These are phyloP conservation scores for Halenospora varia DNA, from an alignment of 495 filamentous ascomycete genomes.

Conservation along the genomic window DNA sequence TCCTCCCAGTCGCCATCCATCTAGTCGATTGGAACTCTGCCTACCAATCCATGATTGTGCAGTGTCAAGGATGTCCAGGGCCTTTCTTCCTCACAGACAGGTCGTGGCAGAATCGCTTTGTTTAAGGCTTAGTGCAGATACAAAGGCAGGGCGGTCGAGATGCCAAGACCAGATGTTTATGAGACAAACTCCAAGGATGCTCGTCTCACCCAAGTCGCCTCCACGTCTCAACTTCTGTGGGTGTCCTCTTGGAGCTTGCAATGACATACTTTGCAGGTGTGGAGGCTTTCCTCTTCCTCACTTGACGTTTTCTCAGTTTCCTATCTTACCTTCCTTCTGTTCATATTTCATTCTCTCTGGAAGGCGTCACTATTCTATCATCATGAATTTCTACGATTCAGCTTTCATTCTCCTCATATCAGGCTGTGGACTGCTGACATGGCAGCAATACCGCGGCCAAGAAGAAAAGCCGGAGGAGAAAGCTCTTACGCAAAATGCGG, in stretches of 20 bases:
- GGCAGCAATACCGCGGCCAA: conserved; percentile 16
- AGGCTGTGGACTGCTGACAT: conserved; percentile 18
- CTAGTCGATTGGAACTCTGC: neutral
- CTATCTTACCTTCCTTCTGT: neutral
- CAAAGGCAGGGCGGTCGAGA: neutral
- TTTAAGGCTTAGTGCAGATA: too few relatives aligned
- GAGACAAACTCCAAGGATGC: neutral
- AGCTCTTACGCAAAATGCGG: neutral
- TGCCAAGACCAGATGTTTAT: too few relatives aligned
- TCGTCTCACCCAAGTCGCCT: neutral
- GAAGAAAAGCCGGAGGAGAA: conserved; percentile 11
- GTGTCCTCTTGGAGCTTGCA: neutral
- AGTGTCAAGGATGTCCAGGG: neutral
- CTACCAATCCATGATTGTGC: conserved; percentile 20
- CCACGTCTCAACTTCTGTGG: neutral
- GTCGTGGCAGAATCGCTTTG: conserved; percentile 2
- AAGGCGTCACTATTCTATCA: neutral
- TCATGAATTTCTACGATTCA: conserved; percentile 22
- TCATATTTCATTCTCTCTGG: neutral
- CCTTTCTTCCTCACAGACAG: too few relatives aligned
- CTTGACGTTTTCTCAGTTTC: neutral
- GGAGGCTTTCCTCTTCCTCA: neutral
- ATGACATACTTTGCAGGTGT: neutral
- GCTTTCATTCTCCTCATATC: conserved; percentile 17
- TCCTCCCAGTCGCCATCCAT: conserved; percentile 58